phyloP scores from a whole-genome alignment of 768 basidiomycete genomes.

The Fibroporia radiculosa region DNA sequence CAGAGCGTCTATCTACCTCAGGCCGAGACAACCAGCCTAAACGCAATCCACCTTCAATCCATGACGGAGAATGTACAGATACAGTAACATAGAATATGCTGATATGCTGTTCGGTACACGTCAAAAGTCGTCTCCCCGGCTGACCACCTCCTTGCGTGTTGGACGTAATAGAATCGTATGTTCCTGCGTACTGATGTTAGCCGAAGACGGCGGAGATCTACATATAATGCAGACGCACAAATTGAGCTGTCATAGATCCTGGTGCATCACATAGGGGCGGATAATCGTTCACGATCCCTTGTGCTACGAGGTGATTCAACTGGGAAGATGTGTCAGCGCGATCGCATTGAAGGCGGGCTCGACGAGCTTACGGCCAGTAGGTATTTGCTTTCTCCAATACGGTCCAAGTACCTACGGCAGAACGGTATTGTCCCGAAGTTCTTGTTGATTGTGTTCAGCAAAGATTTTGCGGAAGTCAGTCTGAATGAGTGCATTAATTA shows the following conservation, averaged over 20 bases:
- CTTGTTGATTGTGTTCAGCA: slow-evolving; percentile 82
- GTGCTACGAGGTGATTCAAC: slow-evolving; percentile 85
- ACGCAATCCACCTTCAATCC: neutral
- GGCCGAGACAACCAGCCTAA: neutral
- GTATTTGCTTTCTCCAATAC: slow-evolving; percentile 88
- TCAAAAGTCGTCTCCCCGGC: slow-evolving; percentile 77
- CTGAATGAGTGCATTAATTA: slow-evolving; percentile 28
- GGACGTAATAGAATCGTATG: slow-evolving; percentile 82
- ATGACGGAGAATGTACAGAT: neutral
- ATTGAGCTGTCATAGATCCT: slow-evolving; percentile 93
- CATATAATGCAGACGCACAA: slow-evolving; percentile 37
- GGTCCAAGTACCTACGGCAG: slow-evolving; percentile 92
- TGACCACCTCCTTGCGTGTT: slow-evolving; percentile 79
- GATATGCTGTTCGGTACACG: neutral
- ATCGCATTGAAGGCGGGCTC: neutral
- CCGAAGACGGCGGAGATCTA: neutral
- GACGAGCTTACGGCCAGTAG: slow-evolving; percentile 64
- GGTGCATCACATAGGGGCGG: slow-evolving; percentile 83
- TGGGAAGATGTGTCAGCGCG: slow-evolving; percentile 22
- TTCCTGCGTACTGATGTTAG: slow-evolving; percentile 40
- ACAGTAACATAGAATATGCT: neutral
- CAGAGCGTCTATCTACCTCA: neutral
- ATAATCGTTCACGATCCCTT: slow-evolving; percentile 87
- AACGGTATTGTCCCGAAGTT: slow-evolving; percentile 95
- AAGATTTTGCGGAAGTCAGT: slow-evolving; percentile 74